Base-by-base conservation (phyloP, 345 rosid species). In the Aethionema arabicum region DNA sequence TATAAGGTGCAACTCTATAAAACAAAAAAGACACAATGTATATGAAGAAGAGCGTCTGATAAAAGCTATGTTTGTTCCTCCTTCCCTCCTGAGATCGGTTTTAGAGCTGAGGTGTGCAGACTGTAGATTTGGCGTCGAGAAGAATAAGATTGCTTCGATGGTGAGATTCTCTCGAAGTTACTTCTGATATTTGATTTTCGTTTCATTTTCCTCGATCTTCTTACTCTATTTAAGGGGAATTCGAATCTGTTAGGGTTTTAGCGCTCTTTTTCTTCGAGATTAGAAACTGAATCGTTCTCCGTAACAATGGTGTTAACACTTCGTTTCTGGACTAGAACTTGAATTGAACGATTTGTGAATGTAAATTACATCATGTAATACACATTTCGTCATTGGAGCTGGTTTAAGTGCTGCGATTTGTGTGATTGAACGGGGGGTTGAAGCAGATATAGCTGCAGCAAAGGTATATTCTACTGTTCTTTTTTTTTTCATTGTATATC, bases 381-480 rank as follows among this genome's bases (percentile, higher is more conserved):
- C 84, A 3, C 99, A 93, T 72, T 50, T 93, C 42, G 86, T 95
- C 5, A n/a, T 93, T 32, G 95, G 99, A 65, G 99, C 96, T 71
- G 97, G 96, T 73, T 52, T 85, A 74, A 93, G 96, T 61, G 99
- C 95, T 9, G 99, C 99, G 8, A 87, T 79, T 55, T 96, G 92
- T 61, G 74, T 47, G 21, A 54, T 83, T 59, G 97, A 97, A 63
- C 80, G 97, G 59, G 83, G 91, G 66, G 81, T 69, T 69, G 99
- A 86, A 79, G 99, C 97, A 41, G 96, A 78, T 75, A 53, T 93
- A 93, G 99, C 73, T 85, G 99, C 78, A 87, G 96, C 70, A 93
- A 93, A 93, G 97, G 99, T 93, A 80, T 32, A 54, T 33, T 42
- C 4, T n/a, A n/a, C n/a, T n/a, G n/a, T n/a, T n/a, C n/a, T n/a